Evolutionary conservation across 176 grass and related monocot species (phyloP).

Genomic region (Cymbopogon citratus): DNA sequence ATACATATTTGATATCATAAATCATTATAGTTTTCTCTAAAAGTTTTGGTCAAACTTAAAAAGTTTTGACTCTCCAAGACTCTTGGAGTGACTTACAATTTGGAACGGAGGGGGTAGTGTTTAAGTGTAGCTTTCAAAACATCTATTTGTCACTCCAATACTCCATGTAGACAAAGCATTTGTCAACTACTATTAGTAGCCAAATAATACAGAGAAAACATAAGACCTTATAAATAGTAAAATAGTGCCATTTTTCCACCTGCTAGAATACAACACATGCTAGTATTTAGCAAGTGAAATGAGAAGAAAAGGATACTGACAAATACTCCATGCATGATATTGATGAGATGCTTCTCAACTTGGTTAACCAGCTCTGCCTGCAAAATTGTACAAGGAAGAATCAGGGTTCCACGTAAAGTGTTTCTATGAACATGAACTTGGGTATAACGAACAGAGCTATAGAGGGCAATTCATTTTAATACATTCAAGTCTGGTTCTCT

Average conservation of each 20-base stretch:
- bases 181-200: background rate
- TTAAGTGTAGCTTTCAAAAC: background rate
- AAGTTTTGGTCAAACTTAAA: no score
- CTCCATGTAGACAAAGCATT: background rate
- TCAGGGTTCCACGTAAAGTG: constrained; percentile 9
- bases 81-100: no score
- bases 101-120: no score
- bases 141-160: background rate
- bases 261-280: constrained; percentile 4
- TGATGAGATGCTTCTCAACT: constrained; percentile 72
- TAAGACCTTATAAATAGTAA: background rate
- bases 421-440: constrained; percentile 13
- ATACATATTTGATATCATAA: no score
- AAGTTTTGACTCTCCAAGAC: no score
- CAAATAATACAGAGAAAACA: background rate
- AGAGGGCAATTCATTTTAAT: constrained; percentile 22
- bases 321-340: constrained; percentile 62
- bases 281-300: constrained; percentile 17
- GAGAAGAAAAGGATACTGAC: constrained; percentile 61
- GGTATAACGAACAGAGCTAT: constrained; percentile 10
- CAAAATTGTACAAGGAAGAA: constrained; percentile 20
- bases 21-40: no score
- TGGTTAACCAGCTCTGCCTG: constrained; percentile 72
- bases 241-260: background rate
- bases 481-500: constrained; percentile 90